phyloP scores from a whole-genome alignment of 2,329 filamentous ascomycete genomes.

The Zasmidium citrigriseum region DNA sequence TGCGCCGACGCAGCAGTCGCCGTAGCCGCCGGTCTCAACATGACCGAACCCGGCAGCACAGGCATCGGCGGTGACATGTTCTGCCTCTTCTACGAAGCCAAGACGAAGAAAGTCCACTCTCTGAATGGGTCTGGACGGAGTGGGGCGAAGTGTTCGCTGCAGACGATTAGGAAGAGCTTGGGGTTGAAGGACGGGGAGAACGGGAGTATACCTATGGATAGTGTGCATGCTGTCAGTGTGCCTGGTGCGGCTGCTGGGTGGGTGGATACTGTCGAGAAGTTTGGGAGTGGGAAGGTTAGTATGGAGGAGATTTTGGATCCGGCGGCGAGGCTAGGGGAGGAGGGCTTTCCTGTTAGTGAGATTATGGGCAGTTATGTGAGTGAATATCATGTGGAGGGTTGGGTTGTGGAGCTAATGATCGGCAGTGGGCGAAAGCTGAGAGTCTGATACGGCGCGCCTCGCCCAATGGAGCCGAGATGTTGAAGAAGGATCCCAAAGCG shows the following conservation, averaged over 20 bases:
- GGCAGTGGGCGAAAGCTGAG: constrained; percentile 72
- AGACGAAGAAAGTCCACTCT: constrained; percentile 76
- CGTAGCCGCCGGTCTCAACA: constrained; percentile 86
- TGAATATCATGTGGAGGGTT: constrained; percentile 19
- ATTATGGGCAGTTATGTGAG: constrained; percentile 68
- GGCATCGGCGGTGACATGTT: constrained; percentile 98
- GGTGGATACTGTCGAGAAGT: constrained; percentile 83
- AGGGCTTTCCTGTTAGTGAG: constrained; percentile 88
- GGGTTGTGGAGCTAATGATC: background rate
- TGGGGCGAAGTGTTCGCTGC: constrained; percentile 67
- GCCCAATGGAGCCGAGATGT: constrained; percentile 82
- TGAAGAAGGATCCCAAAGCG: constrained; percentile 73
- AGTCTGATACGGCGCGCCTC: constrained; percentile 68
- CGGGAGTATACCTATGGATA: constrained; percentile 69
- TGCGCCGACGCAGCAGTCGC: constrained; percentile 96
- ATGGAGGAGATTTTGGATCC: constrained; percentile 77
- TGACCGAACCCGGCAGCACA: constrained; percentile 90
- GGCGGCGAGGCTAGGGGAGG: constrained; percentile 81
- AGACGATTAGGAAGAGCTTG: constrained; percentile 69
- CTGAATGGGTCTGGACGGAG: constrained; percentile 93
- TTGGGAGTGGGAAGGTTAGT: constrained; percentile 82
- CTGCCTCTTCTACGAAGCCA: constrained; percentile 85
- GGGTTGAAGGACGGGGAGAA: constrained; percentile 60
- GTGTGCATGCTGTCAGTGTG: constrained; percentile 79
- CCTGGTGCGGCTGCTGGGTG: constrained; percentile 92